Evolutionary conservation across 331 rosid genomes (phyloP).

Genomic region (Quercus lobata): DNA sequence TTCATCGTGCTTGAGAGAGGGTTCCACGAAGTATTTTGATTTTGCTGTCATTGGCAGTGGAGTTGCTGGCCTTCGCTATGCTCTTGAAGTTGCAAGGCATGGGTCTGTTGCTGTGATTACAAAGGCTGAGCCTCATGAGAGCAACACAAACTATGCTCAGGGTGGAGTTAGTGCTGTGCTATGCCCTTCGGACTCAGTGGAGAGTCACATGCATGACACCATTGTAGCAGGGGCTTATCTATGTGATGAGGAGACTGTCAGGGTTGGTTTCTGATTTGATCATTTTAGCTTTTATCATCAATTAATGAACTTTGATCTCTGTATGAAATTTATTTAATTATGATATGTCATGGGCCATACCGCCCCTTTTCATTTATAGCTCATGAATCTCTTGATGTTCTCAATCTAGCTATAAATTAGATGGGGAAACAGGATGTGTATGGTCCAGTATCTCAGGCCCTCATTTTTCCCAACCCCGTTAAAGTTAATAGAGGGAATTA

Average conservation of each 20-base stretch:
- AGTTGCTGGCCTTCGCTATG: conserved; percentile 90
- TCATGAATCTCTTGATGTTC: not conserved
- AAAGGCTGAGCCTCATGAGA: conserved; percentile 95
- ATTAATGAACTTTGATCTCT: conserved; percentile 1
- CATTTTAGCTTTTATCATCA: not conserved
- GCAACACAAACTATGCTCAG: conserved; percentile 97
- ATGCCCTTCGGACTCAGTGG: conserved; percentile 87
- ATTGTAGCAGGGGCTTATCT: conserved; percentile 94
- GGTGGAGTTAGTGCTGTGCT: conserved; percentile 98
- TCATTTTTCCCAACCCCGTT: not conserved
- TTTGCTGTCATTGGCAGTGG: conserved; percentile 90
- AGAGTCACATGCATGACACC: conserved; percentile 92
- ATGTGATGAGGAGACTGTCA: conserved; percentile 89
- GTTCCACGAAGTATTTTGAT: conserved; percentile 62
- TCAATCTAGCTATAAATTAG: not conserved
- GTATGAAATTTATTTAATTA: conserved; percentile 9
- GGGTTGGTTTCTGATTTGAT: conserved; percentile 46
- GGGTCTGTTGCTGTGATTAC: conserved; percentile 96
- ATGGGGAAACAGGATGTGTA: not conserved
- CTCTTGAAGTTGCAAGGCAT: conserved; percentile 86
- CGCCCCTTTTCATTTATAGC: not conserved
- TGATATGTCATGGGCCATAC: not conserved
- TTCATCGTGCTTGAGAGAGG: conserved; percentile 51
- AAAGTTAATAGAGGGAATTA: not conserved
- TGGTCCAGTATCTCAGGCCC: not conserved